Percentiles rank a stretch among this genome's conserved stretches.
phyloP scores from a whole-genome alignment of 2,329 filamentous ascomycete species.

The Aspergillus intermedius region DNA sequence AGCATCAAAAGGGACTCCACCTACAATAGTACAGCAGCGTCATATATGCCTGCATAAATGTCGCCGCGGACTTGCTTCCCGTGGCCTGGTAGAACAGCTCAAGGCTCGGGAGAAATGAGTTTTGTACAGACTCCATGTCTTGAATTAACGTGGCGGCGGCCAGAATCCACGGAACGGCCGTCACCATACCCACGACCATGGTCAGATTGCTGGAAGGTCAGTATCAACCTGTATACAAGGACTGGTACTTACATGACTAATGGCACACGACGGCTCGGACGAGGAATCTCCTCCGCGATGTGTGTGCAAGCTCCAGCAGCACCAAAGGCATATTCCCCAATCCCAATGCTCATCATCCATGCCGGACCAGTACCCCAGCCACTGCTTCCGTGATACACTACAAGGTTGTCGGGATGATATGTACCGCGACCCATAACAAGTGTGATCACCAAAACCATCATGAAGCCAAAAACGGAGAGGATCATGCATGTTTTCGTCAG shows the following conservation, averaged over 20 bases:
- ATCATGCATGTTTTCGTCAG: constrained; percentile 7
- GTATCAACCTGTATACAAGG: neutral
- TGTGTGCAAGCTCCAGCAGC: constrained; percentile 10
- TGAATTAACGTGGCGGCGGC: constrained; percentile 19
- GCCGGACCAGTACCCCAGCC: constrained; percentile 7
- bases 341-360: constrained; percentile 12
- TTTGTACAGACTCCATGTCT: constrained; percentile 22
- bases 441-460: constrained; percentile 6
- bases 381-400: neutral
- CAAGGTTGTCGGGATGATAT: constrained; percentile 1
- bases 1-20: neutral
- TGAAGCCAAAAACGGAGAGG: constrained; percentile 7
- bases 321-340: constrained; percentile 12
- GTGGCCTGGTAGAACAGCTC: constrained; percentile 18
- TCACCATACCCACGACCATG: constrained; percentile 21
- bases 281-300: constrained; percentile 12
- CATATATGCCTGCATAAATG: constrained; percentile 9
- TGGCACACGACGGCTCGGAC: constrained; percentile 11
- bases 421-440: constrained; percentile 8
- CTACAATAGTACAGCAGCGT: constrained; percentile 11
- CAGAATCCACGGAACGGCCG: constrained; percentile 21
- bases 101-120: constrained; percentile 9
- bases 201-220: constrained; percentile 17
- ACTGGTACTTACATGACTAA: constrained; percentile 10
- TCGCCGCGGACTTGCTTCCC: constrained; percentile 14